Percentiles rank a stretch among this genome's conserved stretches.
phyloP scores from a whole-genome alignment of 352 stramenopile genomes.

The Pythium periplocum region DNA sequence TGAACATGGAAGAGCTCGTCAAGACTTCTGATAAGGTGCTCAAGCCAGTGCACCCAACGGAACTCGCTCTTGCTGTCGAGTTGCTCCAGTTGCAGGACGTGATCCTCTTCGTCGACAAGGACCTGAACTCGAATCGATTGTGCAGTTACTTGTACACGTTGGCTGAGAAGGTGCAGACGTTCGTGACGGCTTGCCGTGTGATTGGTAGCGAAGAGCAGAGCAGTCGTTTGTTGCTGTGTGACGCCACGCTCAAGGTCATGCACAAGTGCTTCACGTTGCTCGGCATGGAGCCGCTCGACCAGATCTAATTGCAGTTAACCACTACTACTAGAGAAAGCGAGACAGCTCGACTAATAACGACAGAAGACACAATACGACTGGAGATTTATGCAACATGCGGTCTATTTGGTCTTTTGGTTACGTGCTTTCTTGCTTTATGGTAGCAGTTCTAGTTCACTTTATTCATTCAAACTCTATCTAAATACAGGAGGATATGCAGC shows the following conservation, averaged over 20 bases:
- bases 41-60: slow-evolving; percentile 72
- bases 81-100: slow-evolving; percentile 96
- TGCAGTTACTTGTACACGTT: slow-evolving; percentile 98
- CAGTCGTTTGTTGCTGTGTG: slow-evolving; percentile 95
- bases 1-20: slow-evolving; percentile 74
- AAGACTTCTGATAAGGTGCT: slow-evolving; percentile 48
- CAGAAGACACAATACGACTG: no score
- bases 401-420: no score
- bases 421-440: no score
- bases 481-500: slow-evolving; percentile 5
- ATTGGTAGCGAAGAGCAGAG: slow-evolving; percentile 93
- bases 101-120: slow-evolving; percentile 90
- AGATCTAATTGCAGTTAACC: slow-evolving; percentile 78
- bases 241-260: slow-evolving; percentile 95
- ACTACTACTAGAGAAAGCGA: slow-evolving; percentile 9
- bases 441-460: no score
- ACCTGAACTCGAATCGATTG: slow-evolving; percentile 96
- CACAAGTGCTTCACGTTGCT: slow-evolving; percentile 90
- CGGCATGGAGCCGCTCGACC: slow-evolving; percentile 90
- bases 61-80: slow-evolving; percentile 91
- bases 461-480: no score
- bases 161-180: slow-evolving; percentile 95
- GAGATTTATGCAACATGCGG: no score
- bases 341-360: slow-evolving; percentile 18
- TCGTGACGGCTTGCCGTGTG: slow-evolving; percentile 98